phyloP scores from a whole-genome alignment of 208 protist genomes.

The Trypanosoma rangeli region DNA sequence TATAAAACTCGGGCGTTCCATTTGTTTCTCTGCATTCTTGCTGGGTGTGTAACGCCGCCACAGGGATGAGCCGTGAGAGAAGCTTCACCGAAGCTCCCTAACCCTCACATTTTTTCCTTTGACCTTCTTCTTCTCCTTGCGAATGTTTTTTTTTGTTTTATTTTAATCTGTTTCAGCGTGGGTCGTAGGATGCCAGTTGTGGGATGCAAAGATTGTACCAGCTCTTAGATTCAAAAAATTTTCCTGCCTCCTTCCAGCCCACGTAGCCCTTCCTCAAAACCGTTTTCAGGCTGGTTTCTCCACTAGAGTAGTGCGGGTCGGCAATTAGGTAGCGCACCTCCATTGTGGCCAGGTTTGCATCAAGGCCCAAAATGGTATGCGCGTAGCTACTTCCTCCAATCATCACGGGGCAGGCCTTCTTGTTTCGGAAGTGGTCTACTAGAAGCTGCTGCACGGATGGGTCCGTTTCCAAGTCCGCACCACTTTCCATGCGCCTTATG shows the following conservation, averaged over 20 bases:
- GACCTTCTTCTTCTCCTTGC: background rate
- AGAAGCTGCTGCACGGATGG: slow-evolving; percentile 63
- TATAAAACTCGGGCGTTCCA: too few species aligned
- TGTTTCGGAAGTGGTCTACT: slow-evolving; percentile 81
- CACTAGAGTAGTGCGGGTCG: slow-evolving; percentile 94
- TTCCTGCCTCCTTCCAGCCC: slow-evolving; percentile 83
- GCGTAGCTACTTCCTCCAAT: slow-evolving; percentile 95
- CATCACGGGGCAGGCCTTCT: slow-evolving; percentile 91
- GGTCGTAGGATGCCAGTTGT: slow-evolving; percentile 53
- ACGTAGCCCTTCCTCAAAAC: slow-evolving; percentile 89
- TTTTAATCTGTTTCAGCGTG: slow-evolving; percentile 35
- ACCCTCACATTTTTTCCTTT: background rate
- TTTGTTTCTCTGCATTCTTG: too few species aligned
- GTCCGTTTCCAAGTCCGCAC: slow-evolving; percentile 78
- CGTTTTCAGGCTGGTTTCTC: slow-evolving; percentile 64
- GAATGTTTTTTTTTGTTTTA: background rate
- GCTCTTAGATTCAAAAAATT: slow-evolving; percentile 80
- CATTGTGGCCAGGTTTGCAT: slow-evolving; percentile 80
- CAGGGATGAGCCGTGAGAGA: background rate
- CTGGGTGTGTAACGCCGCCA: too few species aligned
- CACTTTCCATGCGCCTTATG: slow-evolving; percentile 85
- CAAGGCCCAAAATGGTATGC: slow-evolving; percentile 94
- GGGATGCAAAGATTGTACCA: slow-evolving; percentile 97
- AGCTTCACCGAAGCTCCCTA: background rate
- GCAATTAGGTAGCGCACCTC: slow-evolving; percentile 88